phyloP scores from a whole-genome alignment of 176 grass and related monocot species.

The Hyparrhenia diplandra region DNA sequence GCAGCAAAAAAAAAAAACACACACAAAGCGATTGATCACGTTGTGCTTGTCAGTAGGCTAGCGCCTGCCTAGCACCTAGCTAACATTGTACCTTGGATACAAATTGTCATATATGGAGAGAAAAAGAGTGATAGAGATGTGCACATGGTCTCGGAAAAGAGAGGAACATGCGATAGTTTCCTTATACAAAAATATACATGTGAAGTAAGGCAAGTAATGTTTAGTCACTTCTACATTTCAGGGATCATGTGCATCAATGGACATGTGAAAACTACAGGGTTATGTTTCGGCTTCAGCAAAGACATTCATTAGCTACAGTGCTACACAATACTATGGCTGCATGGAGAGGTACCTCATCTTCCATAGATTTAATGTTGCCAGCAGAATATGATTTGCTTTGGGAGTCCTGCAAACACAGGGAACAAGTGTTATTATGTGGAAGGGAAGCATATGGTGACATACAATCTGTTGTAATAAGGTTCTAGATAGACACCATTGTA shows the following conservation, averaged over 20 bases:
- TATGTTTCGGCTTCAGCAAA: neutral
- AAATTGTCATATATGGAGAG: neutral
- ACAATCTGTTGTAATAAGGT: neutral
- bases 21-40: no score
- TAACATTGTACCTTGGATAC: neutral
- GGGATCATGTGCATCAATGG: neutral
- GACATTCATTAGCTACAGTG: neutral
- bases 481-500: neutral
- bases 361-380: constrained; percentile 49
- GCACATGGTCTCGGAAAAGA: neutral
- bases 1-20: no score
- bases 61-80: no score
- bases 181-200: neutral
- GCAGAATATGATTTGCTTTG: constrained; percentile 33
- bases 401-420: constrained; percentile 42
- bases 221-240: neutral
- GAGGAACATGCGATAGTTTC: neutral
- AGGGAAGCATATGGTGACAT: neutral
- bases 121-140: neutral
- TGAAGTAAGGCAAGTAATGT: neutral
- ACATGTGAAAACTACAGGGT: neutral
- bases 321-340: neutral
- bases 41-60: no score
- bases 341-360: constrained; percentile 58
- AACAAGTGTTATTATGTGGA: constrained; percentile 18